phyloP scores from a whole-genome alignment of 169 alveolate species.

The Plasmodium knowlesi region DNA sequence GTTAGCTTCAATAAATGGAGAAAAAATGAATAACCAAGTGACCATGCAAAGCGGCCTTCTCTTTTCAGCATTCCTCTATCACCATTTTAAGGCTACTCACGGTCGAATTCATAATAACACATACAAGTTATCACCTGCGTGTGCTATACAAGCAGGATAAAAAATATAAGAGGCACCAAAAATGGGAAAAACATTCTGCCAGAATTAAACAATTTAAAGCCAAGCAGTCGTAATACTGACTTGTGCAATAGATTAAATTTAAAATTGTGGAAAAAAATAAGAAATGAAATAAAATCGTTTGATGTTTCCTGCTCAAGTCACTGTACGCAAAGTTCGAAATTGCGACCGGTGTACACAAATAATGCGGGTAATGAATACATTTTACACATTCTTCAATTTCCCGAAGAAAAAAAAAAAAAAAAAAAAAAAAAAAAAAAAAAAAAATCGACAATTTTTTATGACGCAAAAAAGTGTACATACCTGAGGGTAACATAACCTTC shows the following conservation, averaged over 20 bases:
- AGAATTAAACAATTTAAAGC: background rate
- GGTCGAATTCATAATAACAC: background rate
- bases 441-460: background rate
- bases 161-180: background rate
- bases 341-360: background rate
- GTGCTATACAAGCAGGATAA: constrained; percentile 1
- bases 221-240: background rate
- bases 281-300: background rate
- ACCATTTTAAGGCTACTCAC: background rate
- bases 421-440: background rate
- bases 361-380: background rate
- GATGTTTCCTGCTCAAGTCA: background rate
- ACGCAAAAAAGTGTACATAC: background rate
- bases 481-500: background rate
- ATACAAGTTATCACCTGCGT: background rate
- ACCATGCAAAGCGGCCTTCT: background rate
- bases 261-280: background rate
- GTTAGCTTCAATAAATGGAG: background rate
- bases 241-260: background rate
- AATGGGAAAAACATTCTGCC: background rate
- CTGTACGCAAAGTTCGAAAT: background rate
- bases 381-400: background rate
- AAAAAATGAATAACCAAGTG: background rate
- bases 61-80: background rate
- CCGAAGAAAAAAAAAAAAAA: background rate